A percentile compares a stretch with the other conserved stretches of the same genome.
Conservation (phyloP, 2,329 filamentous ascomycete species). For the Malbranchea zuffiana region DNA sequence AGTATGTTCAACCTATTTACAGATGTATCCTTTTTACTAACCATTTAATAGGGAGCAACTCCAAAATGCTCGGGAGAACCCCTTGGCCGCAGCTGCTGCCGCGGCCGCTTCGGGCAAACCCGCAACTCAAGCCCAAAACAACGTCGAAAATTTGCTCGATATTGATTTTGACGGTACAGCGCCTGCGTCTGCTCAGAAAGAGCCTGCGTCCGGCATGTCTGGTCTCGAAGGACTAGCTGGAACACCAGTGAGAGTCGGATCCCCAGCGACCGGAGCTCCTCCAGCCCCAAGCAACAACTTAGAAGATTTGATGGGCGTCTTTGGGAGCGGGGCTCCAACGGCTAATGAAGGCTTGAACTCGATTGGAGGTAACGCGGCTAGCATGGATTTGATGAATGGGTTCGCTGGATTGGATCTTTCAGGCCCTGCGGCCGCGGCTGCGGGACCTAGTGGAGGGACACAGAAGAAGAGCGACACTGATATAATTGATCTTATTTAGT, state of each 20-base stretch:
- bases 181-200: conserved; percentile 70
- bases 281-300: conserved; percentile 47
- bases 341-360: conserved; percentile 17
- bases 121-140: conserved; percentile 50
- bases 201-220: conserved; percentile 52
- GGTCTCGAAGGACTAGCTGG: conserved; percentile 49
- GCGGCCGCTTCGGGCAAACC: conserved; percentile 49
- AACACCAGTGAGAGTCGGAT: conserved; percentile 41
- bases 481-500: conserved; percentile 45
- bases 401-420: conserved; percentile 73
- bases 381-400: conserved; percentile 60
- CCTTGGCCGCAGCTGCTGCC: conserved; percentile 73
- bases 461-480: conserved; percentile 46
- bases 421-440: conserved; percentile 29
- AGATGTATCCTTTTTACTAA: conserved; percentile 15
- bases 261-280: conserved; percentile 30
- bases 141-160: conserved; percentile 88
- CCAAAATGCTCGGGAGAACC: conserved; percentile 85
- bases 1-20: conserved; percentile 39
- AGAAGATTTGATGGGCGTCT: conserved; percentile 70
- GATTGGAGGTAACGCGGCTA: conserved; percentile 9
- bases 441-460: conserved; percentile 16
- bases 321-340: conserved; percentile 40
- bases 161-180: conserved; percentile 92
- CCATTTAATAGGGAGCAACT: conserved; percentile 56